A percentile compares a stretch with the other conserved stretches of the same genome.
Evolutionary conservation across 768 basidiomycete species (phyloP).

Genomic region (Collybiopsis luxurians): DNA sequence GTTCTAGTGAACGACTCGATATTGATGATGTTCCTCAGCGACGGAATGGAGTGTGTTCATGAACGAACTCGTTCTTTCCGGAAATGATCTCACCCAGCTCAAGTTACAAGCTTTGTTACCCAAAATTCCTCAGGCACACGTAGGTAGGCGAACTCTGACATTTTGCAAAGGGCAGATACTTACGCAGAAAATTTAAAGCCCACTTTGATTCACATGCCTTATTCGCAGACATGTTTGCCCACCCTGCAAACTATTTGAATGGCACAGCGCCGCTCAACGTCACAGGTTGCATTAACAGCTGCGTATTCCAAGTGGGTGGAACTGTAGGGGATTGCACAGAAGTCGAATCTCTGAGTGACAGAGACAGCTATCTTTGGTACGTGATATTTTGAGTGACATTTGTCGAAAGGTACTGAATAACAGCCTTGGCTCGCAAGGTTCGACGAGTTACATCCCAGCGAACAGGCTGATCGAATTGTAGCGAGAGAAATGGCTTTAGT

Average conservation of each 20-base stretch:
- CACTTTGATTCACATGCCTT: conserved; percentile 42
- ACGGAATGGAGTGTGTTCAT: conserved; percentile 44
- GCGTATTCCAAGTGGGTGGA: conserved; percentile 30
- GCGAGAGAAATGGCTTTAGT: conserved; percentile 49
- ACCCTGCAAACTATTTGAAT: conserved; percentile 41
- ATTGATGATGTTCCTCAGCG: conserved; percentile 12
- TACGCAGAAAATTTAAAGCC: conserved; percentile 16
- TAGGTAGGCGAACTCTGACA: conserved; percentile 32
- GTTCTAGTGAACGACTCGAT: too few species aligned
- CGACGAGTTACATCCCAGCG: conserved; percentile 61
- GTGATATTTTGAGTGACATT: conserved; percentile 17
- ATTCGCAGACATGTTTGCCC: conserved; percentile 37
- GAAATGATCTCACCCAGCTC: conserved; percentile 33
- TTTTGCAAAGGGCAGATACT: background rate
- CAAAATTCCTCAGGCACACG: conserved; percentile 35
- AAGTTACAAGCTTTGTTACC: conserved; percentile 32
- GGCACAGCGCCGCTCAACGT: conserved; percentile 49
- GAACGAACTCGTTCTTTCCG: conserved; percentile 31
- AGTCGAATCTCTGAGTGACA: conserved; percentile 21
- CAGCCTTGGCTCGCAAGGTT: conserved; percentile 33
- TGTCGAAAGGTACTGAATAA: too few species aligned
- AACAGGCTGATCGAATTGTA: conserved; percentile 53
- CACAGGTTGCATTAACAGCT: conserved; percentile 31
- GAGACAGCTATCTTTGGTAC: conserved; percentile 62
- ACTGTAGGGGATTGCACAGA: conserved; percentile 27